These are phyloP conservation scores for Yarrowia divulgata DNA, from an alignment of 805 yeast genomes.

Conservation along the genomic window DNA sequence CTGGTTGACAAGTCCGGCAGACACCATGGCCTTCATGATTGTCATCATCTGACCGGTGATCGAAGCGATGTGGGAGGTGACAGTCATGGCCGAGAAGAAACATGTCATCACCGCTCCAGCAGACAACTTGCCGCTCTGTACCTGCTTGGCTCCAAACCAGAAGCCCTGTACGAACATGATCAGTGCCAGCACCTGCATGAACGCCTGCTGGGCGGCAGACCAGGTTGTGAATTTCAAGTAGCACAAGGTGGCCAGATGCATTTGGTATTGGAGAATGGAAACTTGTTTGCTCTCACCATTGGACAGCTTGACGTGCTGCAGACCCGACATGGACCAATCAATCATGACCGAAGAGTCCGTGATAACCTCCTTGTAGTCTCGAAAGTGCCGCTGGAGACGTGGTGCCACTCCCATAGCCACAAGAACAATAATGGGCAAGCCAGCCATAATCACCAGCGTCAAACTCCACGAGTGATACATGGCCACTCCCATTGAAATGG, in stretches of 20 bases:
- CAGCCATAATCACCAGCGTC: slow-evolving; percentile 76
- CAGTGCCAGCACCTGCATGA: slow-evolving; percentile 64
- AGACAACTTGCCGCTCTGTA: slow-evolving; percentile 57
- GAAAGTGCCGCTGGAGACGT: slow-evolving; percentile 59
- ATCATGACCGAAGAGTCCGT: slow-evolving; percentile 65
- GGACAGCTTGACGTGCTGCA: slow-evolving; percentile 66
- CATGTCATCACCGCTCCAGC: slow-evolving; percentile 79
- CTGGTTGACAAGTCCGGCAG: slow-evolving; percentile 52
- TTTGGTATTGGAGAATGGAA: slow-evolving; percentile 52
- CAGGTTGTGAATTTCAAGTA: slow-evolving; percentile 55
- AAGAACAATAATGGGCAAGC: slow-evolving; percentile 69
- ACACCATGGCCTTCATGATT: slow-evolving; percentile 76
- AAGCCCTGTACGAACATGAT: slow-evolving; percentile 89
- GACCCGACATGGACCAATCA: slow-evolving; percentile 73
- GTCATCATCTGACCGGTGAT: slow-evolving; percentile 64
- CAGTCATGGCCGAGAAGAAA: slow-evolving; percentile 77
- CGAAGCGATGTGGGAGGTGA: slow-evolving; percentile 67
- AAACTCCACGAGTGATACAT: slow-evolving; percentile 85
- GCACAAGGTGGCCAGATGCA: slow-evolving; percentile 53
- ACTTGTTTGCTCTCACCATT: slow-evolving; percentile 64
- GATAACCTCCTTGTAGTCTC: slow-evolving; percentile 63
- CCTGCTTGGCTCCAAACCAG: slow-evolving; percentile 84
- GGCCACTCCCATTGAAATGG: slow-evolving; percentile 64
- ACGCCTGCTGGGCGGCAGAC: slow-evolving; percentile 62
- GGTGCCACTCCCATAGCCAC: slow-evolving; percentile 60